phyloP scores from a whole-genome alignment of 208 protist genomes.

The Leishmania guyanensis region DNA sequence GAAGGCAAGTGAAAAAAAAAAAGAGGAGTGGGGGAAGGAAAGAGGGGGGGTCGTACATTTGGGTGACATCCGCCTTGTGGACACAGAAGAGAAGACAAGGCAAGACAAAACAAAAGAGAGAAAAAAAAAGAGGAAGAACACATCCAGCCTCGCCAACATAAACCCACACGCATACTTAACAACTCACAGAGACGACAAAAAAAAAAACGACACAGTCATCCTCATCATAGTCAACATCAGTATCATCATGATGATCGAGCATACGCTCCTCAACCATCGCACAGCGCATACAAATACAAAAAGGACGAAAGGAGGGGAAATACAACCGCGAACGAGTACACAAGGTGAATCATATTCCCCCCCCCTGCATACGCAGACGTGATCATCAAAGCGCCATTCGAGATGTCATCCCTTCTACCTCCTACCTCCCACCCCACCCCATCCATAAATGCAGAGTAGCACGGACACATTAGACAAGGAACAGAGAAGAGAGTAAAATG shows the following conservation, averaged over 20 bases:
- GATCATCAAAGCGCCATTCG: not conserved
- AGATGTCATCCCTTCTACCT: not conserved
- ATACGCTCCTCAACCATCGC: not conserved
- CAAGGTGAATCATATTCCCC: not conserved
- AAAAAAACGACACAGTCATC: not conserved
- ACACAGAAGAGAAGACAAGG: not conserved
- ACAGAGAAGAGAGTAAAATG: not conserved
- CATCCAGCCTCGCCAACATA: not conserved
- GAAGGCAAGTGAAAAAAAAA: not conserved
- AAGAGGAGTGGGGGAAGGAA: not conserved
- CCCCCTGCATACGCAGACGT: too few relatives aligned
- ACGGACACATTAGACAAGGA: not conserved
- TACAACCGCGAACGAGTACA: not conserved
- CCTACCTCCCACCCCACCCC: not conserved
- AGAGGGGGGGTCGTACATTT: not conserved
- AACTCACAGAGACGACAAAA: constrained; percentile 2
- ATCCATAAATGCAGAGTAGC: not conserved
- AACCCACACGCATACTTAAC: not conserved
- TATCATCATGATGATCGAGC: not conserved
- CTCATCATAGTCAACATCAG: not conserved
- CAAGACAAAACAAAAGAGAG: not conserved
- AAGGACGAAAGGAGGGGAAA: not conserved
- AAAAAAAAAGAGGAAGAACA: constrained; percentile 1
- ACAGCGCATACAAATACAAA: not conserved
- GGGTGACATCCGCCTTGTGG: not conserved